Evolutionary conservation across 1,284 basidiomycete species (phyloP), one percentile per base, ranked within the genome.

Genomic region (Cystobasidium sp.): DNA sequence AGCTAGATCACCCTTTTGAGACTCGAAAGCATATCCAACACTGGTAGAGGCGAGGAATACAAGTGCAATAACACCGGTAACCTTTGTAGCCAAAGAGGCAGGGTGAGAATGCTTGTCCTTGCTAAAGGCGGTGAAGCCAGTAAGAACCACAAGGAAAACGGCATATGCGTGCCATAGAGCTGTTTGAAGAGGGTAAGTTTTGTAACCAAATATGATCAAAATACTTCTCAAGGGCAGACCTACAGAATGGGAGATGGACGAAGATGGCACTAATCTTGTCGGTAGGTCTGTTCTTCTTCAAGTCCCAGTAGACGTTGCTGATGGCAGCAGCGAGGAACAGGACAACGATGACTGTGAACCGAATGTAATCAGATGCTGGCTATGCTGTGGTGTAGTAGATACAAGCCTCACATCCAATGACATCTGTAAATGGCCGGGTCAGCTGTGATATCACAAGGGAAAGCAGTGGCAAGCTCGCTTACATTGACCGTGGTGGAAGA

Each of bases 231-330:
- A n/a, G n/a, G n/a, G n/a, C n/a, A n/a, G n/a, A n/a, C n/a, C n/a
- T n/a, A 73, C 70, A 80, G 77, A 84, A 83, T 31, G 83, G 84
- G 9, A 83, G 78, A 73, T 83, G 82, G 37, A 84, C 81, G 41
- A 84, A 81, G 63, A 82, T 46, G 68, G 79, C 75, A 18, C 73
- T 61, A 22, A 65, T 47, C 63, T 74, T 79, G 71, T 80, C 79
- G 47, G 80, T 70, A 12, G 78, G 78, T 77, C 80, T 79, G 58
- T 79, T 77, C 12, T 79, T 77, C 76, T 81, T 79, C 64, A 84
- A 77, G n/a, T 77, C 77, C 64, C 82, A 82, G 79, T 84, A 84
- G 74, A 82, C 78, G 62, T 82, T 80, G 47, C 78, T 80, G n/a
- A 84, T 82, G 39, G 79, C 77, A 20, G 80, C 80, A 3, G 83